Evolutionary conservation across 345 rosid genomes (phyloP), one percentile per base, ranked within the genome.

Genomic region (Ceriops decandra): DNA sequence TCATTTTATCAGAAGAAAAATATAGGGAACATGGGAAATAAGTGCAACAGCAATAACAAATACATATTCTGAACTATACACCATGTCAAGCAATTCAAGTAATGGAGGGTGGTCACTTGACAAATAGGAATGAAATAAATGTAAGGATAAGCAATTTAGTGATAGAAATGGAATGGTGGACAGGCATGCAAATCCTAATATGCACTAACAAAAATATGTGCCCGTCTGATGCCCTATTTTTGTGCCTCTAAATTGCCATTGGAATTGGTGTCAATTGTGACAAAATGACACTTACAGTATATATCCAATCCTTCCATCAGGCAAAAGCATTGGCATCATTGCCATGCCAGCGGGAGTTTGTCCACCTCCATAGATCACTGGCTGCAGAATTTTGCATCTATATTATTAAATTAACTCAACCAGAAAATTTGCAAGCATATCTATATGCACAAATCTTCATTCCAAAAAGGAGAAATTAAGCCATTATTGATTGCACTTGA

Each of bases 311-410:
- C 96, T 85, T 68, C 97, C 99, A 77, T 95, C 97, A 27, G 99
- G 99, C 63, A 95, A 77, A 83, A 95, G 86, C 89, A 95, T 91
- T 56, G 99, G 99, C 93, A 90, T 81, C 99, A 95, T 95, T 27
- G 97, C 86, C 99, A 95, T 95, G 63, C 96, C 97, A 61, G 91
- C 76, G 51, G 88, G 89, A 66, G 84, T 70, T 32, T 85, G 82
- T 62, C 91, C 97, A 72, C 88, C 82, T 38, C 95, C 97, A 69
- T 91, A 89, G 77, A 88, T 79, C 85, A 89, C 26, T 24, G 97
- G 93, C 98, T 93, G 91, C 88, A 79, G 65, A 36, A 72, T 21
- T 56, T 56, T 56, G 30, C 19, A 9, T 56, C 10, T 22, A 2
- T 24, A 21, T 21, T 8, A 24, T 24, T 21, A 56, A 56, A 56